These are phyloP conservation scores for Eimeria tenella DNA, from an alignment of 169 alveolate genomes.

Conservation along the genomic window DNA sequence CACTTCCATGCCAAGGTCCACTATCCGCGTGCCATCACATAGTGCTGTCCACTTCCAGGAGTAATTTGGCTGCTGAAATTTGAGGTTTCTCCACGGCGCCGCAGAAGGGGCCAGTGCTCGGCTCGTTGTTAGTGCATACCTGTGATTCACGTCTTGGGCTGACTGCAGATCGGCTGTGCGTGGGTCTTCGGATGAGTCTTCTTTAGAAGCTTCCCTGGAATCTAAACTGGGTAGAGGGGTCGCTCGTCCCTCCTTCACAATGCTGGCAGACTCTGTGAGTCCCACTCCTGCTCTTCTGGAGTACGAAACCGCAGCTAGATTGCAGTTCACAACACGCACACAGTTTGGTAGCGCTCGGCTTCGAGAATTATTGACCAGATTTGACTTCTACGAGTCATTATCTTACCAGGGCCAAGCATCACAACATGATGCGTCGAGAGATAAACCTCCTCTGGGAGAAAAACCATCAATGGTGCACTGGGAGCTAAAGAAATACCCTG, in stretches of 20 bases:
- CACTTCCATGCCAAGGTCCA: constrained; percentile 11
- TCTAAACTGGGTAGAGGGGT: background rate
- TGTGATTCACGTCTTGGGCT: background rate
- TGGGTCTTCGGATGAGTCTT: no score
- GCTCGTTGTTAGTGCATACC: background rate
- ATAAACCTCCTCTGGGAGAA: constrained; percentile 53
- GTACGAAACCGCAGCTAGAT: background rate
- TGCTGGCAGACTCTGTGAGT: background rate
- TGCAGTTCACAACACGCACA: background rate
- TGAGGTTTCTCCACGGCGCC: constrained; percentile 44
- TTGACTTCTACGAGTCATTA: background rate
- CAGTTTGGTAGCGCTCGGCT: background rate
- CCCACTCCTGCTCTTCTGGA: background rate
- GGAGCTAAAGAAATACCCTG: constrained; percentile 43
- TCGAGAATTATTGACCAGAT: no score
- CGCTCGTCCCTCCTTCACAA: background rate
- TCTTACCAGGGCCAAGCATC: constrained; percentile 51
- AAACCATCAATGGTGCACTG: constrained; percentile 22
- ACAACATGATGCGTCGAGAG: constrained; percentile 51
- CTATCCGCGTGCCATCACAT: constrained; percentile 33
- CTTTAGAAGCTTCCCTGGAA: background rate
- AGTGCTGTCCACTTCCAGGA: constrained; percentile 51
- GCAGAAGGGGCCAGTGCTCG: background rate
- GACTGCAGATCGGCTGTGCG: no score
- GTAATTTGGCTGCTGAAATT: background rate